A percentile compares a stretch with the other conserved stretches of the same genome.
Conservation (phyloP, 306 rosid genomes). For the Dryas octopetala region DNA sequence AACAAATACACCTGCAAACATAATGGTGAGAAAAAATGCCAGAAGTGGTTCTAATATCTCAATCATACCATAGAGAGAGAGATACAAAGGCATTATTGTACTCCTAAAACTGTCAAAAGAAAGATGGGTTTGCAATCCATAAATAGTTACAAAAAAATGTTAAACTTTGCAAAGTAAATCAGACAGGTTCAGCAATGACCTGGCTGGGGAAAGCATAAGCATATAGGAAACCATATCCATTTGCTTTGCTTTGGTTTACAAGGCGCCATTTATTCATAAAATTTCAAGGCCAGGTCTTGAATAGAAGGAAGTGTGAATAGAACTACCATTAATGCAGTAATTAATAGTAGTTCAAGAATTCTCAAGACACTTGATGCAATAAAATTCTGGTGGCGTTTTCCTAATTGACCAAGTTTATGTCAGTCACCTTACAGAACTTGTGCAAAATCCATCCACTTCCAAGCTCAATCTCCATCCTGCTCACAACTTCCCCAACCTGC, state of each 20-base stretch:
- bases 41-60: background rate
- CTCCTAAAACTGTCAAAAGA: background rate
- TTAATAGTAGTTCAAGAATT: background rate
- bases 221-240: background rate
- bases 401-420: conserved; percentile 4
- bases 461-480: conserved; percentile 77
- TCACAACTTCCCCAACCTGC: conserved; percentile 67
- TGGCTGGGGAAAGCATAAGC: background rate
- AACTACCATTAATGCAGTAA: background rate
- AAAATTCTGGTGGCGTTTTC: background rate
- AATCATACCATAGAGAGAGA: background rate
- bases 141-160: no score
- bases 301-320: background rate
- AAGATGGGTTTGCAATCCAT: background rate
- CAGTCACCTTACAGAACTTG: conserved; percentile 59
- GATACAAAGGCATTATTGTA: background rate
- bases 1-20: conserved; percentile 63
- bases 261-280: background rate
- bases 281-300: background rate
- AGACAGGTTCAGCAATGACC: background rate
- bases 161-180: background rate
- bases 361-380: background rate
- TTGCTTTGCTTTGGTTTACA: background rate
- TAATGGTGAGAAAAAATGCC: background rate
- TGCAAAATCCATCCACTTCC: conserved; percentile 70